phyloP scores from a whole-genome alignment of 345 rosid genomes.

The Salix brachista region DNA sequence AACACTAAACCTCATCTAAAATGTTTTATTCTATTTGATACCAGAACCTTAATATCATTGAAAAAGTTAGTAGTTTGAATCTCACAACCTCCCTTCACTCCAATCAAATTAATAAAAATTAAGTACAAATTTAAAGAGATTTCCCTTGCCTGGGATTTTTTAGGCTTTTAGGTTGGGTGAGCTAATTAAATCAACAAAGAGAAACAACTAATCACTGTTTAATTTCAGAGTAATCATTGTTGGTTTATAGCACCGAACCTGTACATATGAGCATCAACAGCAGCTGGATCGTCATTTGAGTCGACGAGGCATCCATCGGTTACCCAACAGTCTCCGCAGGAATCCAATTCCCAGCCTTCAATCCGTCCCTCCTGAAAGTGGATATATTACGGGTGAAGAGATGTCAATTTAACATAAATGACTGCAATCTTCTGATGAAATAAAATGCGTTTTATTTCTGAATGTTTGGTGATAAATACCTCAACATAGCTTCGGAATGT shows the following conservation, averaged over 20 bases:
- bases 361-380: slow-evolving; percentile 53
- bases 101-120: too few species aligned
- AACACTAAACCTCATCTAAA: too few species aligned
- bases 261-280: slow-evolving; percentile 88
- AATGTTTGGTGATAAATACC: slow-evolving; percentile 30
- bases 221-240: background rate
- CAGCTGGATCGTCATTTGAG: slow-evolving; percentile 59
- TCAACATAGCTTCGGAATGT: slow-evolving; percentile 55
- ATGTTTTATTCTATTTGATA: too few species aligned
- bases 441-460: background rate
- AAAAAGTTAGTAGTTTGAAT: too few species aligned
- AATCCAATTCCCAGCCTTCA: slow-evolving; percentile 77
- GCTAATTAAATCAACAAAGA: background rate
- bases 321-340: slow-evolving; percentile 93
- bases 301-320: slow-evolving; percentile 90
- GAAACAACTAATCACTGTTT: background rate
- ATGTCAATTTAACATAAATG: background rate
- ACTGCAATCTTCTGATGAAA: background rate
- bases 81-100: too few species aligned
- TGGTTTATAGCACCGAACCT: slow-evolving; percentile 35
- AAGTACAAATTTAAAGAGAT: background rate
- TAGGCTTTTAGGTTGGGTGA: too few species aligned
- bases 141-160: background rate
- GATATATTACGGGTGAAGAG: too few species aligned
- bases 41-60: too few species aligned